Evolutionary conservation across 2,329 filamentous ascomycete genomes (phyloP).

Genomic region (Nemania abortiva): DNA sequence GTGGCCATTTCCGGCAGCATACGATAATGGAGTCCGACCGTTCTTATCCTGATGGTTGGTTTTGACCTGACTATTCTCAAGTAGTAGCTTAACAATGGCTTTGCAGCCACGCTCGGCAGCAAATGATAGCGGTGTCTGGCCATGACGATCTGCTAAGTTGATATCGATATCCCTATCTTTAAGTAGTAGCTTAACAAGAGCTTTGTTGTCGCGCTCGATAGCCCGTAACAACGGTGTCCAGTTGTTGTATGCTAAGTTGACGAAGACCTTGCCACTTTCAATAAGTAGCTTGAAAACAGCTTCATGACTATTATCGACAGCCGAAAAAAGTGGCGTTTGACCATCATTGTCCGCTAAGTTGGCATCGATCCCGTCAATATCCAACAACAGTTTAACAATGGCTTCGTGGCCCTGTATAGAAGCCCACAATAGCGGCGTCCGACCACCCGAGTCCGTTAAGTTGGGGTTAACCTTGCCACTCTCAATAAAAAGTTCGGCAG

Average conservation of each 20-base stretch:
- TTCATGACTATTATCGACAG: neutral
- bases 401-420: too few relatives aligned
- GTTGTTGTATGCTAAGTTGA: too few relatives aligned
- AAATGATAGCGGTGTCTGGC: too few relatives aligned
- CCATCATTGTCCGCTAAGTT: too few relatives aligned
- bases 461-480: neutral
- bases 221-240: too few relatives aligned
- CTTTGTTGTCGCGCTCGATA: too few relatives aligned
- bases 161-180: neutral
- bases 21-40: neutral
- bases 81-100: neutral
- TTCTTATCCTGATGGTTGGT: constrained; percentile 7
- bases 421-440: too few relatives aligned
- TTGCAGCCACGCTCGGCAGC: too few relatives aligned
- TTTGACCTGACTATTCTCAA: neutral
- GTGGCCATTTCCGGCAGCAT: neutral
- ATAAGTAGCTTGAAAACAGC: neutral
- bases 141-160: constrained; percentile 5
- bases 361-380: too few relatives aligned
- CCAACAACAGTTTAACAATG: too few relatives aligned
- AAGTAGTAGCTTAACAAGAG: neutral
- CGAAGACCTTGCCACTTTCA: too few relatives aligned
- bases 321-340: neutral
- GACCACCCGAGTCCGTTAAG: too few relatives aligned
- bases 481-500: neutral